Percentiles rank a stretch among this genome's conserved stretches.
Conservation (phyloP, 306 rosid genomes). For the Gleditsia sinensis region DNA sequence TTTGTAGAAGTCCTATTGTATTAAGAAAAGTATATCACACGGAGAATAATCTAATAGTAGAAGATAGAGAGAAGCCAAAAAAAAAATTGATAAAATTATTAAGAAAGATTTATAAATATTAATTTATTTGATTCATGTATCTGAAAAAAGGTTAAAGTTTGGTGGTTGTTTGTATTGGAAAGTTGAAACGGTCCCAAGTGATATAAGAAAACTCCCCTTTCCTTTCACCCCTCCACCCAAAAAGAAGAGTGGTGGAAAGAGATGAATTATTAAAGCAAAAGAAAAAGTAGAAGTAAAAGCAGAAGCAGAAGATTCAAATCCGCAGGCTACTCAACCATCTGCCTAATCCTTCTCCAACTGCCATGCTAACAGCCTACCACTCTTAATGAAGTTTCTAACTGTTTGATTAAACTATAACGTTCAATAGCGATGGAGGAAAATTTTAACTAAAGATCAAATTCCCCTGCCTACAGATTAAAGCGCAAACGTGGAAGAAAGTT, state of each 20-base stretch:
- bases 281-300: neutral
- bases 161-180: too few species aligned
- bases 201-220: neutral
- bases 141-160: too few species aligned
- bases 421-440: neutral
- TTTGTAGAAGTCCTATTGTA: too few species aligned
- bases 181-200: too few species aligned
- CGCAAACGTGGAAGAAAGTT: neutral
- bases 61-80: too few species aligned
- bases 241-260: neutral
- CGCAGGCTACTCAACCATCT: neutral
- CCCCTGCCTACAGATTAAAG: neutral
- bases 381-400: neutral
- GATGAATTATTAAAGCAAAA: neutral
- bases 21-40: too few species aligned
- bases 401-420: neutral
- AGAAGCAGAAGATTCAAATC: neutral
- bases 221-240: neutral
- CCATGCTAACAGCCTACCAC: neutral
- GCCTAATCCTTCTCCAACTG: neutral
- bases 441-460: neutral
- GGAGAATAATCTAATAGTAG: too few species aligned
- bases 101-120: too few species aligned
- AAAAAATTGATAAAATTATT: too few species aligned
- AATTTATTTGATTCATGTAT: too few species aligned